Conservation (phyloP, 495 filamentous ascomycete species). For the Amphirosellinia nigrospora region DNA sequence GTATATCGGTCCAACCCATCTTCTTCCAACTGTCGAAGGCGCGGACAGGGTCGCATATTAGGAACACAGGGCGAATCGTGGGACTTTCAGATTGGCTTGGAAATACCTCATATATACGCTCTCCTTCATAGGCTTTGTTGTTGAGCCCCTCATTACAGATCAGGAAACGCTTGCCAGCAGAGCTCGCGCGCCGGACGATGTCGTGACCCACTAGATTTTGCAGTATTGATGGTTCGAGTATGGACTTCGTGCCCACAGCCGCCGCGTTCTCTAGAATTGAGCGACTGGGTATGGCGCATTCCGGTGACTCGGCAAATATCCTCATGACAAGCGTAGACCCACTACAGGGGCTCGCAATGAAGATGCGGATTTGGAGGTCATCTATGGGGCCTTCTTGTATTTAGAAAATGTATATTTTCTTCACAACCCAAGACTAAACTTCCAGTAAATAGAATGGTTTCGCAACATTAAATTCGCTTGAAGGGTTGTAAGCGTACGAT, state of each 20-base stretch:
- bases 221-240: slow-evolving; percentile 1
- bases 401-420: not conserved
- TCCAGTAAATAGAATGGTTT: too few relatives aligned
- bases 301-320: slow-evolving; percentile 15
- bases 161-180: slow-evolving; percentile 8
- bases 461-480: not conserved
- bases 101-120: not conserved
- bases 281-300: slow-evolving; percentile 2
- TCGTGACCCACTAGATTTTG: not conserved
- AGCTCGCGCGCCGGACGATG: not conserved
- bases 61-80: not conserved
- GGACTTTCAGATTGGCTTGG: not conserved
- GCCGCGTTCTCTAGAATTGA: not conserved
- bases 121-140: not conserved
- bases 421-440: too few relatives aligned
- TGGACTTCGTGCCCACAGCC: not conserved
- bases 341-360: slow-evolving; percentile 12
- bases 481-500: not conserved
- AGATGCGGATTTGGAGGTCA: slow-evolving; percentile 1
- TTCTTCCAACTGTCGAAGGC: slow-evolving; percentile 24
- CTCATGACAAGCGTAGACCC: slow-evolving; percentile 18
- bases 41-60: slow-evolving; percentile 21
- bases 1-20: slow-evolving; percentile 1
- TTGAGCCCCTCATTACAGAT: slow-evolving; percentile 14
- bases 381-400: not conserved